A percentile compares a stretch with the other conserved stretches of the same genome.
Conservation (phyloP, 106 monocot species). For the Xerophyta viscosa region DNA sequence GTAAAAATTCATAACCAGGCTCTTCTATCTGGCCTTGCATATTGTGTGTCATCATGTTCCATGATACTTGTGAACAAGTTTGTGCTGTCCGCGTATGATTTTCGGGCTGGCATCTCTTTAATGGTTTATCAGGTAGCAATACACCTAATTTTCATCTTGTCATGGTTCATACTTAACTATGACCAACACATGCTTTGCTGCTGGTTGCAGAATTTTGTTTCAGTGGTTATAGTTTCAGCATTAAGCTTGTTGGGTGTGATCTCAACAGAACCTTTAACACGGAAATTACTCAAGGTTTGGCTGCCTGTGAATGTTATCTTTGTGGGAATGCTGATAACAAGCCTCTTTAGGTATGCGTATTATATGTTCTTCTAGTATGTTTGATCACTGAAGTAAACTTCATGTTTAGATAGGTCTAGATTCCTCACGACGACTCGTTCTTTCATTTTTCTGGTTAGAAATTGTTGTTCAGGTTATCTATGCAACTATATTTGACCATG, state of each 20-base stretch:
- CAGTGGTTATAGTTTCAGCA: constrained; percentile 57
- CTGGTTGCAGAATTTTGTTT: constrained; percentile 94
- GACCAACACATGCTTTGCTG: too few relatives aligned
- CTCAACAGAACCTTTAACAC: constrained; percentile 82
- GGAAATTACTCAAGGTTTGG: constrained; percentile 81
- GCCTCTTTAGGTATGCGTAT: constrained; percentile 90
- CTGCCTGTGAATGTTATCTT: constrained; percentile 92
- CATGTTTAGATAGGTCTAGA: too few relatives aligned
- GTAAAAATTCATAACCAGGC: constrained; percentile 69
- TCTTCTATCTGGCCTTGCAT: constrained; percentile 80
- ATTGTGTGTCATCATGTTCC: constrained; percentile 95
- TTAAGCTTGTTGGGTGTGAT: constrained; percentile 52
- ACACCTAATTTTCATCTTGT: not conserved
- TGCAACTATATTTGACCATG: too few relatives aligned
- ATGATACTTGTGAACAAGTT: constrained; percentile 98
- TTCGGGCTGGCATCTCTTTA: constrained; percentile 85
- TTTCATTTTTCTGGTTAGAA: too few relatives aligned
- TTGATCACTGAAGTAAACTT: too few relatives aligned
- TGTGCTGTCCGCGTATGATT: constrained; percentile 81
- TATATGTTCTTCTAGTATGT: too few relatives aligned
- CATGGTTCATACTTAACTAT: too few relatives aligned
- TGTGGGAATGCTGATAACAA: constrained; percentile 94
- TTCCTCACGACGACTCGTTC: too few relatives aligned
- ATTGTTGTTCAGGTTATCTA: too few relatives aligned
- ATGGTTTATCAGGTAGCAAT: constrained; percentile 89